Evolutionary conservation across 768 basidiomycete species (phyloP).

Genomic region (Lanmaoa pseudosensibilis): DNA sequence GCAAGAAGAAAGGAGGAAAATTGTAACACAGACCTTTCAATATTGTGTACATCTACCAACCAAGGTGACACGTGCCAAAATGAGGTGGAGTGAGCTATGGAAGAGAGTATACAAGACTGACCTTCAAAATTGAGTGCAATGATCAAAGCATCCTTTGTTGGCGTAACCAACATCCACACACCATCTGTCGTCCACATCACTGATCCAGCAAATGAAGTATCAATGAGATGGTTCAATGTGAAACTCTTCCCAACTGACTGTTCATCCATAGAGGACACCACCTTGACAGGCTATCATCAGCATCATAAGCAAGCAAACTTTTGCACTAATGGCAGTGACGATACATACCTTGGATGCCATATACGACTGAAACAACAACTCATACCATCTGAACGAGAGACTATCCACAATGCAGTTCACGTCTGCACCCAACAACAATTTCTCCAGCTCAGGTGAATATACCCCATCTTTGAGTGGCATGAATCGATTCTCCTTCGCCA

Average conservation of each 20-base stretch:
- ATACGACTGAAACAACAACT: too few species aligned
- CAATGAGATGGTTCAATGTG: constrained; percentile 56
- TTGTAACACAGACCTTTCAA: too few species aligned
- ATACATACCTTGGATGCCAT: constrained; percentile 46
- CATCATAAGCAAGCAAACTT: background rate
- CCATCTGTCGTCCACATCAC: constrained; percentile 70
- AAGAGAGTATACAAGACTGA: background rate
- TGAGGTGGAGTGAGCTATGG: background rate
- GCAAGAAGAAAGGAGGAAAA: too few species aligned
- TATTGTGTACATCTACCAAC: too few species aligned
- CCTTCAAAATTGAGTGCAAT: constrained; percentile 69
- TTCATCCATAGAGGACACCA: too few species aligned
- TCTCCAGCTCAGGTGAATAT: constrained; percentile 49
- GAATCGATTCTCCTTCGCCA: constrained; percentile 60
- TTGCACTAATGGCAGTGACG: fast-evolving
- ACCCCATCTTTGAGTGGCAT: constrained; percentile 61
- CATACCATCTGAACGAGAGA: too few species aligned
- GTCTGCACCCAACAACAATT: constrained; percentile 56
- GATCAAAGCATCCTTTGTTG: constrained; percentile 51
- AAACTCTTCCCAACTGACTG: too few species aligned
- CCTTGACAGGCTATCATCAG: constrained; percentile 50
- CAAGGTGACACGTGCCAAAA: too few species aligned
- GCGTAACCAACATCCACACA: constrained; percentile 68
- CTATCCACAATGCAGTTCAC: too few species aligned
- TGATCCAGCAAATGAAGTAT: constrained; percentile 65